Conservation (phyloP, 2,329 filamentous ascomycete genomes). For the Penicillium griseofulvum region DNA sequence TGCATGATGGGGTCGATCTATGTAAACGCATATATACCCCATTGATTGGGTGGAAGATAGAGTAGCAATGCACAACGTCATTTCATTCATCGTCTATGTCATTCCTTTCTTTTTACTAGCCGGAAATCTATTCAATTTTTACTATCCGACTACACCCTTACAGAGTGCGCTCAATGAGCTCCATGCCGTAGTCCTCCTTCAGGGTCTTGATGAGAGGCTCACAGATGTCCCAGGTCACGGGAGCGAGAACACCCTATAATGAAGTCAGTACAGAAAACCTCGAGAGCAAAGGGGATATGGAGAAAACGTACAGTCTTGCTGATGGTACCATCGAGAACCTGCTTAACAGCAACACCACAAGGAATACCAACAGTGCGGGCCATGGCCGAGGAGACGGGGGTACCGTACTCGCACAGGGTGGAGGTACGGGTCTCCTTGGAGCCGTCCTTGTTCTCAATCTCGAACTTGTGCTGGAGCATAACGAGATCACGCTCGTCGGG, state of each 20-base stretch:
- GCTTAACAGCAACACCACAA: conserved; percentile 71
- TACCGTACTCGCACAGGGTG: conserved; percentile 80
- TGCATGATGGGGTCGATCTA: background rate
- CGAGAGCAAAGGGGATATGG: background rate
- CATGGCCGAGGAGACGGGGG: conserved; percentile 78
- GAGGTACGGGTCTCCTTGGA: conserved; percentile 72
- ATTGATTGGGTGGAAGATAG: background rate
- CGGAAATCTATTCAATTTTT: background rate
- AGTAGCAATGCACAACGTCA: conserved; percentile 4
- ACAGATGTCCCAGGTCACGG: conserved; percentile 70
- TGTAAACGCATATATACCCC: background rate
- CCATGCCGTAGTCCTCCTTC: conserved; percentile 72
- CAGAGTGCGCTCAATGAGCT: conserved; percentile 65
- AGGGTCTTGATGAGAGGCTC: conserved; percentile 73
- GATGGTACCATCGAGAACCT: conserved; percentile 73
- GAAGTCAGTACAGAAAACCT: background rate
- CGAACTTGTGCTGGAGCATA: conserved; percentile 64
- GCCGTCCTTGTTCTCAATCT: conserved; percentile 79
- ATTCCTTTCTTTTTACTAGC: conserved; percentile 5
- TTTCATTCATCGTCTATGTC: conserved; percentile 14
- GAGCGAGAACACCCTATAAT: conserved; percentile 65
- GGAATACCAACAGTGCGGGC: conserved; percentile 68
- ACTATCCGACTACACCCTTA: conserved; percentile 20
- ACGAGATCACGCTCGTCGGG: conserved; percentile 81
- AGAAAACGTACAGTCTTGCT: conserved; percentile 54